A percentile compares a stretch with the other conserved stretches of the same genome.
These are phyloP conservation scores for Scheffersomyces stambukii DNA, from an alignment of 1,139 yeast genomes.

Conservation along the genomic window DNA sequence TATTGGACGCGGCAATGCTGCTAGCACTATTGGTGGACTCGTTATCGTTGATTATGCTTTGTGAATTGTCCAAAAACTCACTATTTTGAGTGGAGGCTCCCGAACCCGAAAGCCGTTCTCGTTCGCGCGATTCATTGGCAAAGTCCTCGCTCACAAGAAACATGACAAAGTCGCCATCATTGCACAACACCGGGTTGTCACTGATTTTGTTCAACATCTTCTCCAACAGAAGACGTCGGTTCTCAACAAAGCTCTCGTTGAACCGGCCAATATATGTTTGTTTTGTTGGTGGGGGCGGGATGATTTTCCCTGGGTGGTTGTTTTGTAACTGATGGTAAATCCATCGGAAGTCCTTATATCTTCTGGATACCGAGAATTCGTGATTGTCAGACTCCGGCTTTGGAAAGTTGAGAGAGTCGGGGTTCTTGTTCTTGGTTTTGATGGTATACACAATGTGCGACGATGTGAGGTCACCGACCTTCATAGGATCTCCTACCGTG, in stretches of 20 bases:
- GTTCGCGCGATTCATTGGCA: conserved; percentile 55
- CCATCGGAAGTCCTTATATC: conserved; percentile 85
- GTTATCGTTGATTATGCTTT: conserved; percentile 16
- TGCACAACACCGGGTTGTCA: conserved; percentile 50
- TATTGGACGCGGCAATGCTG: conserved; percentile 16
- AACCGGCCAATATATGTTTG: conserved; percentile 83
- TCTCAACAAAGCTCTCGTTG: conserved; percentile 84
- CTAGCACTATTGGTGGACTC: conserved; percentile 17
- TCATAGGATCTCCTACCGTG: conserved; percentile 84
- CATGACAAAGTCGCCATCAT: conserved; percentile 71
- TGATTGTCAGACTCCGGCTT: conserved; percentile 31
- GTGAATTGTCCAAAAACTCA: conserved; percentile 35
- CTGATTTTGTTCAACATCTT: conserved; percentile 76
- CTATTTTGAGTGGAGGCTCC: conserved; percentile 45
- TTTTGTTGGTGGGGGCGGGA: conserved; percentile 97
- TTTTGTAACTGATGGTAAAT: conserved; percentile 81
- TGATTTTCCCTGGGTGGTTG: conserved; percentile 84
- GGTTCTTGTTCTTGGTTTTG: conserved; percentile 46
- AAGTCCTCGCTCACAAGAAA: conserved; percentile 78
- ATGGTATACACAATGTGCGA: conserved; percentile 89
- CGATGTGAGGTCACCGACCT: conserved; percentile 84
- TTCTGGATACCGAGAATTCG: conserved; percentile 61
- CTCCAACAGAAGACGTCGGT: conserved; percentile 81
- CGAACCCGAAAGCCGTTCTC: conserved; percentile 55
- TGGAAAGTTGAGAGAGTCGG: conserved; percentile 19